These are phyloP conservation scores for Massospora cicadina DNA, from an alignment of 371 early-diverging fungal genomes.

Conservation along the genomic window DNA sequence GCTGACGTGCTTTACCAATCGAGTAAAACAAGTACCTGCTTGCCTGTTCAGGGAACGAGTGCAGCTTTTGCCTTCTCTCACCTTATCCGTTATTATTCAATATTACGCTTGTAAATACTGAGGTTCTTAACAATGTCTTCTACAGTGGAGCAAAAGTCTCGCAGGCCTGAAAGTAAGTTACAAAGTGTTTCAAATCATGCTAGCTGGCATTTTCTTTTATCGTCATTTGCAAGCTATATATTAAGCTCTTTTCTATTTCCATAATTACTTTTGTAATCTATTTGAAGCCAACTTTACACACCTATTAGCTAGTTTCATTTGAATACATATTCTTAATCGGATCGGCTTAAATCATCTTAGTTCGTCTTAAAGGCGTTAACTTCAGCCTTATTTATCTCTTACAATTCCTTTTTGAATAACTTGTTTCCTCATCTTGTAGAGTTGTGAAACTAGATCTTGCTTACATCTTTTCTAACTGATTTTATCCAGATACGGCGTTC, in stretches of 20 bases:
- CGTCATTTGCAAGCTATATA: background rate
- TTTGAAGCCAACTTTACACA: too few species aligned
- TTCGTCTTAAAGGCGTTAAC: too few species aligned
- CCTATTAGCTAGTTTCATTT: too few species aligned
- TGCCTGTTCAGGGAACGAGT: too few species aligned
- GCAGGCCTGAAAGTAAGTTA: background rate
- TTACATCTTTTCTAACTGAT: background rate
- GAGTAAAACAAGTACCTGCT: too few species aligned
- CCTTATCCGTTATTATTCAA: too few species aligned
- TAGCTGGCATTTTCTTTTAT: background rate
- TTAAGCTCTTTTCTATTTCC: background rate
- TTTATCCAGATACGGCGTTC: constrained; percentile 66
- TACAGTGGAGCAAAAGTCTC: background rate
- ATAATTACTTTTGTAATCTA: background rate
- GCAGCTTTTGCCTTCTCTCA: too few species aligned
- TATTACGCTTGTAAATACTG: background rate
- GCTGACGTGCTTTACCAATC: too few species aligned
- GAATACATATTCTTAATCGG: too few species aligned
- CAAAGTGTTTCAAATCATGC: background rate
- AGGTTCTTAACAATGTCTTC: background rate
- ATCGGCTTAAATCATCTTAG: too few species aligned
- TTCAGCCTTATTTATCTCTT: background rate
- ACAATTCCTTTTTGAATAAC: background rate
- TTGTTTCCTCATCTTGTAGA: too few species aligned
- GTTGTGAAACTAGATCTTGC: background rate